Evolutionary conservation across 2,329 filamentous ascomycete genomes (phyloP), one percentile per base, ranked within the genome.

Genomic region (Aspergillus oerlinghausenensis): DNA sequence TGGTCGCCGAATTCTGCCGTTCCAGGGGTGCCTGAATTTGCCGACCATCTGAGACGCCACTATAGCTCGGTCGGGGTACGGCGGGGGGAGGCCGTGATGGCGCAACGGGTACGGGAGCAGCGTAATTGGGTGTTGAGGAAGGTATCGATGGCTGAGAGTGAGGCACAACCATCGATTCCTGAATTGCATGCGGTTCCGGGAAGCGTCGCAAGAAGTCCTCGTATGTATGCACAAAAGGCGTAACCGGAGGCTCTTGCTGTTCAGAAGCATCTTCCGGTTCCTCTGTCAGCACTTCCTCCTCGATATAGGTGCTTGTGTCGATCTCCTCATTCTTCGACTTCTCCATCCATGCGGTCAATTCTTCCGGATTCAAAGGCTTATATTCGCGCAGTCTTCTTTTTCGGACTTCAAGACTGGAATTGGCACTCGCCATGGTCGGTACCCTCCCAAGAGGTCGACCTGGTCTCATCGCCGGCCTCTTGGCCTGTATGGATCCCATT

Each of bases 181-280:
- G 79, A 25, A 82, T 79, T 42, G 84, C 75, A 4, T 86, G 80
- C 19, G 89, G 80, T 7, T 92, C 86, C 0, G 92, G 92, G 68
- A 87, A 96, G 21, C 90, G 83, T 7, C 89, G 86, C 51, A 95
- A 75, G 65, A 97, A 97, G 35, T 96, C 92, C 61, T 94, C 89
- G 11, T 88, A 90, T 4, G 85, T 87, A 56, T 87, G 86, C 47
- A 88, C 82, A 66, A 88, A 88, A 6, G 67, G 77, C 60, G 67
- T 60, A 3, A 57, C 43, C 50, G 73, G 75, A 6, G 80, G 77
- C 43, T 82, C 80, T 25, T 69, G 59, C 38, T 80, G 78, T 3
- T 71, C 76, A 28, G 78, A 75, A 38, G 70, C 68, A 50, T 73
- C 78, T 63, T 73, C 77, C 23, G 73, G 70, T 50, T 77, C 76